Base-by-base conservation (phyloP, 805 yeast species). In the Teunomyces barrocoloradensis region DNA sequence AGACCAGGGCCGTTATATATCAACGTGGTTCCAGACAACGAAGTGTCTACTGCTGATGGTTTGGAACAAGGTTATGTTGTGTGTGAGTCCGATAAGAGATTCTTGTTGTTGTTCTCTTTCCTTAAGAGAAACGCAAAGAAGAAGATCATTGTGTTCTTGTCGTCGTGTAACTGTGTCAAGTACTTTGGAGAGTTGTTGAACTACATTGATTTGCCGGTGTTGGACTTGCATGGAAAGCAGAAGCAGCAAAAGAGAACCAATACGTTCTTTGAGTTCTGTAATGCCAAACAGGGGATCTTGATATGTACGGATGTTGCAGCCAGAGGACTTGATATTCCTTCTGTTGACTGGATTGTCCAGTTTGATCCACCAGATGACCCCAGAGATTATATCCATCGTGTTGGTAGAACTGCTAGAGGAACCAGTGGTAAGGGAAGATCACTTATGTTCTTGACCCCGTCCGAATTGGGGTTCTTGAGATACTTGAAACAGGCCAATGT, bases 321-420 rank as follows among this genome's bases (percentile, higher is more conserved):
- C 18, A 85, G 99, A 78, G 99, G 99, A 20, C 81, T 94, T 56
- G 99, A 94, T 75, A 94, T 94, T 58, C 99, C 99, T 45, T 85
- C 95, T 25, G 99, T 94, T 46, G 99, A 95, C 74, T 94, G 99
- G 99, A 94, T 94, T 62, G 87, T 94, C 55, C 99, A 94, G 75
- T 94, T 89, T 63, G 99, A 94, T 68, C 99, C 99, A 47, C 99
- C 99, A 66, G 99, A 94, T 85, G 99, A 94, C 73, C 99, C 99
- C 70, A 84, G 98, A 73, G 98, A 94, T 71, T 94, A 94, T 68
- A 94, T 94, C 57, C 99, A 94, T 74, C 84, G 99, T 70, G 99
- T 94, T 32, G 99, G 99, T 56, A 85, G 99, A 77, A 94, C 99
- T 23, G 99, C 99, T 32, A 85, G 99, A 76, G 96, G 96, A 54